These are phyloP conservation scores for Coriaria nepalensis DNA, from an alignment of 306 rosid species.

Conservation along the genomic window DNA sequence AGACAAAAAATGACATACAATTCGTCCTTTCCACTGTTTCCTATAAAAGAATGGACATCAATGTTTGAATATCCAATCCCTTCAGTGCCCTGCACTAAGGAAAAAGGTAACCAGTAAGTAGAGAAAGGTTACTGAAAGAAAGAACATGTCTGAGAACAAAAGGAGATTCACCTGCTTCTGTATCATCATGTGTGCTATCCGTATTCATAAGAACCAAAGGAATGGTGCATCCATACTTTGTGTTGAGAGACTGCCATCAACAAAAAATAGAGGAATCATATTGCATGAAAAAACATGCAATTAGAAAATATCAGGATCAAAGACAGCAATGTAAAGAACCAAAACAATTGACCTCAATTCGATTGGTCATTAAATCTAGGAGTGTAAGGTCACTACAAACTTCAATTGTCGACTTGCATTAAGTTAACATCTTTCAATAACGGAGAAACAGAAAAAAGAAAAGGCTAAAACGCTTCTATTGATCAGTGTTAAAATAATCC, in stretches of 20 bases:
- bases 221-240: conserved; percentile 42
- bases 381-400: conserved; percentile 36
- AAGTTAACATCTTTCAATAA: neutral
- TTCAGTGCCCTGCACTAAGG: conserved; percentile 33
- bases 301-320: conserved; percentile 1
- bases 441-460: neutral
- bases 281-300: neutral
- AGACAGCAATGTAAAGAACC: conserved; percentile 6
- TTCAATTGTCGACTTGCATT: conserved; percentile 36
- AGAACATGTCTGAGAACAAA: conserved; percentile 11
- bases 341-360: conserved; percentile 41
- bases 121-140: conserved; percentile 9
- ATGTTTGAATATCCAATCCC: conserved; percentile 36
- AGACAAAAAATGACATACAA: conserved; percentile 31
- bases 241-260: conserved; percentile 29
- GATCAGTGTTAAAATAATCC: too few relatives aligned
- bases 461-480: too few relatives aligned
- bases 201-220: conserved; percentile 48
- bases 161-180: conserved; percentile 32
- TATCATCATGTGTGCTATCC: conserved; percentile 32
- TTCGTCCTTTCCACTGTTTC: conserved; percentile 20
- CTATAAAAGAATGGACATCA: conserved; percentile 34
- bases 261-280: conserved; percentile 5
- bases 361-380: conserved; percentile 43
- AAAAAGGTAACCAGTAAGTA: conserved; percentile 19